A percentile compares a stretch with the other conserved stretches of the same genome.
Conservation (phyloP, 2,329 filamentous ascomycete species). For the Penicillium sp. region DNA sequence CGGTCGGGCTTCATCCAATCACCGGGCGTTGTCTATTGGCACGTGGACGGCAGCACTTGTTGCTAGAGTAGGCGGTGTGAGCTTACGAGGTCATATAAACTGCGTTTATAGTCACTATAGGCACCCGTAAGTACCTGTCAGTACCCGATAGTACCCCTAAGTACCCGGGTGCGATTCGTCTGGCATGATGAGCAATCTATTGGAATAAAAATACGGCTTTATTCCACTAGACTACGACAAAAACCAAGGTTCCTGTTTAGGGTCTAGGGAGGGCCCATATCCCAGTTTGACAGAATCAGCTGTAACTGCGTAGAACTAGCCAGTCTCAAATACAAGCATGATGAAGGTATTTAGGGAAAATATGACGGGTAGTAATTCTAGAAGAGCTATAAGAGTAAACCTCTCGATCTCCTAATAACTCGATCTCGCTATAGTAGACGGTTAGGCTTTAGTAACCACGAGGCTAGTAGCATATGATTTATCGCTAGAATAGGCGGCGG, state of each 20-base stretch:
- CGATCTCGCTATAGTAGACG: neutral
- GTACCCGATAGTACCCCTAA: too few relatives aligned
- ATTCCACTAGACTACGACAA: too few relatives aligned
- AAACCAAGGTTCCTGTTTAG: too few relatives aligned
- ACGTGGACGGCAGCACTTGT: neutral
- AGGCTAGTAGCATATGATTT: neutral
- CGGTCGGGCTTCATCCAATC: neutral
- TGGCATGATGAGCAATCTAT: too few relatives aligned
- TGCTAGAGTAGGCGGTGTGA: neutral
- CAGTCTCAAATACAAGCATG: neutral
- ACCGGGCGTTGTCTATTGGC: neutral
- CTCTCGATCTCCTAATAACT: neutral
- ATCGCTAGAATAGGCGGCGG: neutral
- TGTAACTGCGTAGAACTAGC: slow-evolving; percentile 20
- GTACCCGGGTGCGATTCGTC: too few relatives aligned
- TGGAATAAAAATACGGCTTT: too few relatives aligned
- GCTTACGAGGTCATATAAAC: too few relatives aligned
- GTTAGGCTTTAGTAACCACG: neutral
- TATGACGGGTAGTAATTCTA: neutral
- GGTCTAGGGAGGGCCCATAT: too few relatives aligned
- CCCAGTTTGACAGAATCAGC: too few relatives aligned
- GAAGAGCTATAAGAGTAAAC: neutral
- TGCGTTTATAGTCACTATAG: too few relatives aligned
- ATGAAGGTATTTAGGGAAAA: neutral
- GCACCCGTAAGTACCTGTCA: too few relatives aligned